Base-by-base conservation (phyloP, 2,329 filamentous ascomycete species). In the Fusarium chuoi region DNA sequence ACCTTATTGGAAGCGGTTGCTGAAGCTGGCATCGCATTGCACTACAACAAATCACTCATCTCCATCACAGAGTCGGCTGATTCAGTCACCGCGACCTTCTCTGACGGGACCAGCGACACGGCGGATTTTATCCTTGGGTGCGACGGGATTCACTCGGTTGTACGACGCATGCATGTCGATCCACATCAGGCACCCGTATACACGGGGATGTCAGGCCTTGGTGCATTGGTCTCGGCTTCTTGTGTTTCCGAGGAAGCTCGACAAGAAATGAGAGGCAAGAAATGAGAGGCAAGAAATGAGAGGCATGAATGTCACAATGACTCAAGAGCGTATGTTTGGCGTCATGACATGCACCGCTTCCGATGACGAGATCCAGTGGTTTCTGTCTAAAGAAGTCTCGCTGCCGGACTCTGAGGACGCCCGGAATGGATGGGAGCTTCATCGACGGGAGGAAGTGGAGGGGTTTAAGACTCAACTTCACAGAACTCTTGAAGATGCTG, bases 281-380 rank as follows among this genome's bases (percentile, higher is more conserved):
- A 61, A n/a, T n/a, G n/a, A n/a, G n/a, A n/a, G n/a, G n/a, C 14
- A 35, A 26, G 22, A 56, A 20, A 61, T 61, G 18, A 12, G 48
- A n/a, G 58, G 58, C 5, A 55, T 61, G 46, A 61, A 61, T 30
- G 11, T 42, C 18, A 61, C 58, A n/a, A 55, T 61, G 36, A 61
- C 36, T 4, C 36, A 61, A n/a, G 58, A 56, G 11, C 46, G 58
- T 8, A 56, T 61, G 46, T 61, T 61, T 61, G 58, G 58, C 0
- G 38, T 55, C 14, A 56, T 61, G 48, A 35, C 46, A 10, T 61
- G 58, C 35, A 61, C 58, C 28, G 58, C 58, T 26, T 55, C 46
- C 10, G 58, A 56, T 8, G 58, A 61, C 4, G 58, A 61, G 7
- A 55, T 61, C 6, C 28, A 18, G 14, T 61, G 58, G 58, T 61